Evolutionary conservation across 139 green algal species (phyloP).

Genomic region (Micractinium conductrix): DNA sequence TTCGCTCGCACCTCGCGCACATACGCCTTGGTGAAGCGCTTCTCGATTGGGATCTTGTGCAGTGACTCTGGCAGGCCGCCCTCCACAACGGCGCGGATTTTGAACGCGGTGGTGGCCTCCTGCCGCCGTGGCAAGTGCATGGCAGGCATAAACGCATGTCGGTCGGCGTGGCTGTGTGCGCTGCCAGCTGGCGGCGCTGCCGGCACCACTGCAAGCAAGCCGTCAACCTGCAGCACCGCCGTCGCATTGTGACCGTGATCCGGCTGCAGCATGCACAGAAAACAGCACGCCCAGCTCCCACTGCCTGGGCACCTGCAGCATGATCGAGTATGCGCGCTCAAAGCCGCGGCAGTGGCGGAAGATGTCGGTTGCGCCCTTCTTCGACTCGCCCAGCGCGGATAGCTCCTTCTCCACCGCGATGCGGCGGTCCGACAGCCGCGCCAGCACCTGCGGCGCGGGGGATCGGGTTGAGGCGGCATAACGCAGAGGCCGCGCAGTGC

Average conservation of each 20-base stretch:
- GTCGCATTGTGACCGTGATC: no score
- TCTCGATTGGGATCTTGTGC: conserved; percentile 77
- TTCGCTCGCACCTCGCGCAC: conserved; percentile 39
- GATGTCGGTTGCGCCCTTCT: conserved; percentile 76
- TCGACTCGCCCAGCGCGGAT: conserved; percentile 70
- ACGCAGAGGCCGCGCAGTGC: no score
- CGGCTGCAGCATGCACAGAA: no score
- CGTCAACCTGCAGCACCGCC: no score
- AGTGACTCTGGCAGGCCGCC: conserved; percentile 62
- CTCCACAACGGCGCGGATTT: conserved; percentile 68
- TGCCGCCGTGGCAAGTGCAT: conserved; percentile 36
- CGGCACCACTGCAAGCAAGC: no score
- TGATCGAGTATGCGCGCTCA: conserved; percentile 78
- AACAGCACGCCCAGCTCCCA: no score
- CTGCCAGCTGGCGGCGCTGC: no score
- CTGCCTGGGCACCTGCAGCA: conserved; percentile 82
- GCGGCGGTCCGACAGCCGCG: conserved; percentile 68
- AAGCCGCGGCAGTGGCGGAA: conserved; percentile 92
- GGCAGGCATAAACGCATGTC: no score
- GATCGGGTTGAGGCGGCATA: no score
- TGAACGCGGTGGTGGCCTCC: conserved; percentile 75
- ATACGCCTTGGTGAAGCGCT: conserved; percentile 80
- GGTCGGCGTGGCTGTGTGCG: no score
- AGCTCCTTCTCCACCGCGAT: conserved; percentile 81
- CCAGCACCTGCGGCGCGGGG: conserved; percentile 57